Evolutionary conservation across 1,284 basidiomycete species (phyloP).

Genomic region (Meripilus lineatus): DNA sequence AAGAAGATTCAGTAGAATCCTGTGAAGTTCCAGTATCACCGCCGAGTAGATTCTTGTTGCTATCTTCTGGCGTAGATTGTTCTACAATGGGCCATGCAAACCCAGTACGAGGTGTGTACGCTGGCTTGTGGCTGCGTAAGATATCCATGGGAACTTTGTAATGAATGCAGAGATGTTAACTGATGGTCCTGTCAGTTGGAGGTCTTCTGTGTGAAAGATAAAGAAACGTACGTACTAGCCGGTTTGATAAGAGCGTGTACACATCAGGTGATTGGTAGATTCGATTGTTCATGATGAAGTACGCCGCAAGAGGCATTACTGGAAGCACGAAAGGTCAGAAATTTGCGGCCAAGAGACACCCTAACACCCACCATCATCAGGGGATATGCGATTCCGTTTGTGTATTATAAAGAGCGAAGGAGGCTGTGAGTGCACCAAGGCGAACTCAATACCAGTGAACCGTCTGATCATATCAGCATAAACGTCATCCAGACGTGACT

Average conservation of each 20-base stretch:
- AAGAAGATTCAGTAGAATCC: slow-evolving; percentile 4
- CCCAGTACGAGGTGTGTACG: slow-evolving; percentile 74
- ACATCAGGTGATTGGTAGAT: slow-evolving; percentile 85
- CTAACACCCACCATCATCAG: slow-evolving; percentile 61
- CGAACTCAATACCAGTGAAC: slow-evolving; percentile 81
- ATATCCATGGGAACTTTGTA: slow-evolving; percentile 71
- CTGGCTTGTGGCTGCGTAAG: slow-evolving; percentile 64
- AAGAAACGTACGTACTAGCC: slow-evolving; percentile 49
- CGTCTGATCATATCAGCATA: slow-evolving; percentile 41
- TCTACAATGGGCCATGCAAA: slow-evolving; percentile 78
- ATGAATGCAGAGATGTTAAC: slow-evolving; percentile 67
- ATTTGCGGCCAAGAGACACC: slow-evolving; percentile 7
- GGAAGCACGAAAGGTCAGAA: slow-evolving; percentile 8
- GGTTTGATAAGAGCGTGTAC: slow-evolving; percentile 77
- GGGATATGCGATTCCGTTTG: slow-evolving; percentile 75
- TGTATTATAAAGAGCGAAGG: slow-evolving; percentile 83
- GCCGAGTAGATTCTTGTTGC: slow-evolving; percentile 34
- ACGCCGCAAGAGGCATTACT: slow-evolving; percentile 74
- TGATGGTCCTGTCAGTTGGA: slow-evolving; percentile 27
- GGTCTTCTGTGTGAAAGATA: not conserved
- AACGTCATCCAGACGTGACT: slow-evolving; percentile 9
- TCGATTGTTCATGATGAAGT: slow-evolving; percentile 81
- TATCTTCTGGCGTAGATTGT: slow-evolving; percentile 38
- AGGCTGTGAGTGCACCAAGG: slow-evolving; percentile 70
- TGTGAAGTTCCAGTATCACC: slow-evolving; percentile 24